Evolutionary conservation across 75 land plant species (phyloP).

Genomic region (Adiantum capillusveneris): DNA sequence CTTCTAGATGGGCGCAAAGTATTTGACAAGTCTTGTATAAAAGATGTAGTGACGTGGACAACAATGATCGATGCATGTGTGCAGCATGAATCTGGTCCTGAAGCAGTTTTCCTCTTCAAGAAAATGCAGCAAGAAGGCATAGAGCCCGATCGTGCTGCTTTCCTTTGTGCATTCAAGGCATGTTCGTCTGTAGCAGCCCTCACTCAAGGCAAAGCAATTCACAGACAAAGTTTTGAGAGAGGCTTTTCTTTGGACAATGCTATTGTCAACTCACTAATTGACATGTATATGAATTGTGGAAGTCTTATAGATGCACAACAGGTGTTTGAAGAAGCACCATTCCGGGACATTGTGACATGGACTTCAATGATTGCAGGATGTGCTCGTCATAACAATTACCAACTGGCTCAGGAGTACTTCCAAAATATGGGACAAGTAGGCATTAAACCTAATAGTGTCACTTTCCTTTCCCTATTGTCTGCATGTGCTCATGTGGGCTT

Average conservation of each 20-base stretch:
- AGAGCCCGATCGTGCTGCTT: constrained; percentile 26
- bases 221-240: background rate
- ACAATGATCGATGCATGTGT: constrained; percentile 23
- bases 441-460: constrained; percentile 14
- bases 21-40: constrained; percentile 34
- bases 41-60: constrained; percentile 46
- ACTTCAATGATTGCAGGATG: constrained; percentile 24
- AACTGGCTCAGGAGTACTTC: constrained; percentile 11
- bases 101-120: constrained; percentile 23
- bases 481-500: background rate
- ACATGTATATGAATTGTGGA: constrained; percentile 33
- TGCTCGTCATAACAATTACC: constrained; percentile 2
- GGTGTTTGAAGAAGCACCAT: constrained; percentile 39
- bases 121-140: constrained; percentile 26
- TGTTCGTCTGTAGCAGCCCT: background rate
- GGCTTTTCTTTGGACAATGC: background rate
- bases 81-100: constrained; percentile 16
- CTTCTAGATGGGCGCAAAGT: constrained; percentile 27
- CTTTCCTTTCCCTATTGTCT: background rate
- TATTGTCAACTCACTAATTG: constrained; percentile 3
- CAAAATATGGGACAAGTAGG: constrained; percentile 6
- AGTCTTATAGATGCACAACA: constrained; percentile 17
- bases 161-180: background rate
- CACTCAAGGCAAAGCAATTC: background rate
- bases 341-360: constrained; percentile 46